Percentiles rank a stretch among this genome's conserved stretches.
Evolutionary conservation across 1,139 yeast species (phyloP).

Genomic region (Yamadazyma trypodendri): DNA sequence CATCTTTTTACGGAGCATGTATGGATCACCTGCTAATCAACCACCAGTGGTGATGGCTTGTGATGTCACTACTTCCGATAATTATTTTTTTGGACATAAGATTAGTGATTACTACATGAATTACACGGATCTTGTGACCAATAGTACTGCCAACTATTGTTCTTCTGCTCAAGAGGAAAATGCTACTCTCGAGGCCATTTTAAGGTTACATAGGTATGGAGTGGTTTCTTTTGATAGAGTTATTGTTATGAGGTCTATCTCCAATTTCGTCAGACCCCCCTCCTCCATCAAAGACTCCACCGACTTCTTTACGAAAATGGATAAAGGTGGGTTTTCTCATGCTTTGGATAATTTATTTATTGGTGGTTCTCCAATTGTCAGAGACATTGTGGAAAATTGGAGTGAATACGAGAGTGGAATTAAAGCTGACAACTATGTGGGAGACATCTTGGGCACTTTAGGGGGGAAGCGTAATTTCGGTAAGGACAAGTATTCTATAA

Average conservation of each 20-base stretch:
- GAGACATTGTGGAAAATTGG: constrained; percentile 56
- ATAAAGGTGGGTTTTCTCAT: constrained; percentile 53
- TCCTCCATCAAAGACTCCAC: constrained; percentile 38
- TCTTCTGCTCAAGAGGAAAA: constrained; percentile 70
- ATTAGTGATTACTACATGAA: constrained; percentile 51
- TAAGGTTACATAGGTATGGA: constrained; percentile 55
- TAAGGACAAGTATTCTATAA: constrained; percentile 15
- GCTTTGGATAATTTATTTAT: constrained; percentile 51
- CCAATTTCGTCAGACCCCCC: constrained; percentile 61
- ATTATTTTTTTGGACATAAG: constrained; percentile 55
- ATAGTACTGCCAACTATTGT: constrained; percentile 60
- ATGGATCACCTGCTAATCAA: constrained; percentile 50
- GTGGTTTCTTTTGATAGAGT: constrained; percentile 58
- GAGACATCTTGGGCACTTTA: constrained; percentile 24
- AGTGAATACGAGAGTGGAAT: constrained; percentile 7
- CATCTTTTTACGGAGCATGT: constrained; percentile 45
- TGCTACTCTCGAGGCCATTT: constrained; percentile 60
- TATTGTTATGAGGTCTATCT: constrained; percentile 61
- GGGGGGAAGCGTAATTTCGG: constrained; percentile 33
- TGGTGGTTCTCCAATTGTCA: constrained; percentile 57
- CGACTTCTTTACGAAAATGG: constrained; percentile 48
- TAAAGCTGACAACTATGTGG: constrained; percentile 52
- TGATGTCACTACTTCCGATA: constrained; percentile 63
- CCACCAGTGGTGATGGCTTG: constrained; percentile 51
- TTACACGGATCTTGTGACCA: constrained; percentile 51